Percentiles rank a stretch among this genome's conserved stretches.
phyloP scores from a whole-genome alignment of 805 yeast species.

The Candida odintsovae region DNA sequence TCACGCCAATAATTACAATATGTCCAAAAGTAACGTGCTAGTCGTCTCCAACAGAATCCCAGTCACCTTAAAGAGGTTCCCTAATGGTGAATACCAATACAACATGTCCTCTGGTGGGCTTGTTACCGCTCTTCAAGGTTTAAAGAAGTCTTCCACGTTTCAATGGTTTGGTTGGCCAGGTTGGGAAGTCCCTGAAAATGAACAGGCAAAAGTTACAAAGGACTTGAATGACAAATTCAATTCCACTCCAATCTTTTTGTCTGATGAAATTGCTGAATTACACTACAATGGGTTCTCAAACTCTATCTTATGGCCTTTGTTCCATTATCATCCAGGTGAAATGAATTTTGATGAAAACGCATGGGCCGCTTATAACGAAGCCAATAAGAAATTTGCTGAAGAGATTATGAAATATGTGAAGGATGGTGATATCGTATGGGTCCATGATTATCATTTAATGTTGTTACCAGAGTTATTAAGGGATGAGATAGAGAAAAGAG shows the following conservation, averaged over 20 bases:
- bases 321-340: constrained; percentile 98
- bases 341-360: constrained; percentile 97
- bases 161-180: constrained; percentile 99
- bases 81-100: constrained; percentile 66
- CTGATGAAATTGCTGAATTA: constrained; percentile 87
- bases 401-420: constrained; percentile 62
- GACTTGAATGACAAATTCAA: constrained; percentile 75
- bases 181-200: constrained; percentile 74
- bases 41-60: constrained; percentile 96
- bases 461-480: constrained; percentile 84
- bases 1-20: too few relatives aligned
- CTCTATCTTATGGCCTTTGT: constrained; percentile 94
- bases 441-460: constrained; percentile 97
- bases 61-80: constrained; percentile 72
- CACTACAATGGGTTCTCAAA: constrained; percentile 96
- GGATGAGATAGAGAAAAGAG: constrained; percentile 43
- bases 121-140: constrained; percentile 91
- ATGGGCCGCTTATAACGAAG: constrained; percentile 96
- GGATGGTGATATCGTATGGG: constrained; percentile 92
- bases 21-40: constrained; percentile 49
- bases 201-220: constrained; percentile 58
- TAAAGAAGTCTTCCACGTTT: constrained; percentile 74
- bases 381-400: constrained; percentile 76
- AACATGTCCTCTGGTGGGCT: constrained; percentile 96
- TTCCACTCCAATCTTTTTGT: constrained; percentile 83